These are phyloP conservation scores for Geotrichum candidum DNA, from an alignment of 1,139 yeast genomes.

Conservation along the genomic window DNA sequence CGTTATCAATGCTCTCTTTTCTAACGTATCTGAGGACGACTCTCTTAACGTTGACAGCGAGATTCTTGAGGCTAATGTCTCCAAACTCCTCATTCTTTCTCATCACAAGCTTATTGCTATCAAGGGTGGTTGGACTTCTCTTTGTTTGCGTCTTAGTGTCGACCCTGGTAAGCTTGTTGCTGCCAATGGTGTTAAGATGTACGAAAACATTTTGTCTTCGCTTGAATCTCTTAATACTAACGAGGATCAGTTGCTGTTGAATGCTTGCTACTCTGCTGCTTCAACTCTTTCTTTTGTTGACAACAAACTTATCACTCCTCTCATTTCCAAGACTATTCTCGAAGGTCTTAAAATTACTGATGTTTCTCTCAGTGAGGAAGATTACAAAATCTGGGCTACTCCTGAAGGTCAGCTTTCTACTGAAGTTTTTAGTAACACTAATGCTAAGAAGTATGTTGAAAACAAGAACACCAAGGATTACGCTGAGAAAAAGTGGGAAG, in stretches of 20 bases:
- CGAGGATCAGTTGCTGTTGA: slow-evolving; percentile 19
- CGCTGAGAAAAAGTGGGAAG: slow-evolving; percentile 88
- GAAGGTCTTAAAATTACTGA: slow-evolving; percentile 32
- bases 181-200: slow-evolving; percentile 38
- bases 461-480: slow-evolving; percentile 73
- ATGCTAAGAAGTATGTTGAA: slow-evolving; percentile 29
- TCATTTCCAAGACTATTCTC: slow-evolving; percentile 41
- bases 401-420: slow-evolving; percentile 65
- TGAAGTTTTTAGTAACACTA: slow-evolving; percentile 46
- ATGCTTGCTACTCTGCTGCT: slow-evolving; percentile 52
- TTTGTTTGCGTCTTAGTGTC: slow-evolving; percentile 53
- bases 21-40: slow-evolving; percentile 2
- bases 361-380: slow-evolving; percentile 37
- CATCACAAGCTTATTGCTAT: slow-evolving; percentile 44
- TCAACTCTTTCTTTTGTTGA: slow-evolving; percentile 66
- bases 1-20: slow-evolving; percentile 11
- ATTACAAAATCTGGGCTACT: slow-evolving; percentile 59
- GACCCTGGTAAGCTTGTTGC: slow-evolving; percentile 62
- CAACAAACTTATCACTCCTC: slow-evolving; percentile 54
- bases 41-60: slow-evolving; percentile 4
- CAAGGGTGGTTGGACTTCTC: slow-evolving; percentile 72
- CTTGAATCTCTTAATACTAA: slow-evolving; percentile 25
- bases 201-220: slow-evolving; percentile 31
- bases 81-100: slow-evolving; percentile 47
- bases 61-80: slow-evolving; percentile 40